Evolutionary conservation across 2,329 filamentous ascomycete species (phyloP), one percentile per base, ranked within the genome.

Genomic region (Fusarium sp.): DNA sequence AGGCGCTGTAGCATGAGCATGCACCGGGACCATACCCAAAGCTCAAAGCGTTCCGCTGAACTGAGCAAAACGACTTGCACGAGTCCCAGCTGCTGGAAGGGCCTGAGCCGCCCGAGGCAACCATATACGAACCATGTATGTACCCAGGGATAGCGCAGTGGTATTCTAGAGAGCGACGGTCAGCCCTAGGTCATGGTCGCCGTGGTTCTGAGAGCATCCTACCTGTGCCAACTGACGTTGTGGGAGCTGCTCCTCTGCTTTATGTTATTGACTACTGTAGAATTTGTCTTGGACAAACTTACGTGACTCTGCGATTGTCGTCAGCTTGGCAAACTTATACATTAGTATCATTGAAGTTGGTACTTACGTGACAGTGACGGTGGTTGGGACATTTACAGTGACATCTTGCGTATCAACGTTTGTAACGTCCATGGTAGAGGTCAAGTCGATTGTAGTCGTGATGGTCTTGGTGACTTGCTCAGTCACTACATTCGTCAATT

Each of bases 131-230:
- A 15, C 11, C 9, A 11, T 5, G 5, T 37, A 10, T 25, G 5
- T n/a, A 56, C 4, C 60, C 60, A 9, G 11, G 1, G 3, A 62
- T 16, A 7, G 5, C 9, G 16, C 60, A 58, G 60, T 58, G 60
- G 28, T 38, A 30, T 18, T 46, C 60, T 23, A n/a, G 16, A 37
- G 15, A 7, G 6, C 0, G 9, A 0, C 2, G 3, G 21, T 62
- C 12, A 57, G 12, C 16, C 2, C 2, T 5, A 4, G 11, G 11
- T 13, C 18, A n/a, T 6, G 16, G 0, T 2, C 3, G 6, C 6
- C 9, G 15, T 8, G 10, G 9, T 3, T 16, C 7, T 5, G 11
- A 10, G 2, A 18, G 16, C 3, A 1, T 13, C 9, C 1, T 18
- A 54, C 58, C 18, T n/a, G 7, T 3, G 4, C 9, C 3, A 6